Evolutionary conservation across 1,284 basidiomycete genomes (phyloP).

Genomic region (Tilletia caries): DNA sequence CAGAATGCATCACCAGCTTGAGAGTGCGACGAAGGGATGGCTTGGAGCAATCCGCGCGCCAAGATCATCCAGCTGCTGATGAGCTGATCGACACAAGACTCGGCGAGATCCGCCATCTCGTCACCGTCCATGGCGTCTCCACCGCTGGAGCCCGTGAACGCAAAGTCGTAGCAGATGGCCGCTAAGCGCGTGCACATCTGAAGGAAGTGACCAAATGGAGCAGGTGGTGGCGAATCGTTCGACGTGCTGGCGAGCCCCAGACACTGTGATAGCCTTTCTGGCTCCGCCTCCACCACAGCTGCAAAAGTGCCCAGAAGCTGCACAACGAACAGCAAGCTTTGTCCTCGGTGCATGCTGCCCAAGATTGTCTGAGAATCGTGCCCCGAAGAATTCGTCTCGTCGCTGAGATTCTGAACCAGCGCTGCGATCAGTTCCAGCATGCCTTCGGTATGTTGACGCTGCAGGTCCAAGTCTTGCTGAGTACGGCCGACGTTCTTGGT

Average conservation of each 20-base stretch:
- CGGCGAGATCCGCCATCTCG: slow-evolving; percentile 32
- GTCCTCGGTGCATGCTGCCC: not conserved
- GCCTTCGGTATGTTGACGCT: not conserved
- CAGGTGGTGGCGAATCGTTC: slow-evolving; percentile 15
- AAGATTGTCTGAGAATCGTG: not conserved
- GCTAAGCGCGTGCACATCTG: slow-evolving; percentile 28
- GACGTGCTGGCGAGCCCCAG: not conserved
- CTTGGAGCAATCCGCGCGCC: not conserved
- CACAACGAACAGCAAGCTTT: slow-evolving; percentile 23
- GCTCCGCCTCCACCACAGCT: slow-evolving; percentile 13
- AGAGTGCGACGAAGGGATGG: not conserved
- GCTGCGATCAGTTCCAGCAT: not conserved
- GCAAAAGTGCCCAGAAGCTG: slow-evolving; percentile 26
- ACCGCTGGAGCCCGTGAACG: slow-evolving; percentile 29
- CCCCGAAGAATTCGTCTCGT: not conserved
- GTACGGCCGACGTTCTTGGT: not conserved
- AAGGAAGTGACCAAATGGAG: slow-evolving; percentile 24
- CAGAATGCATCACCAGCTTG: not conserved
- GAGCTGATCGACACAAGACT: slow-evolving; percentile 30
- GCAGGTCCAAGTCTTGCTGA: not conserved
- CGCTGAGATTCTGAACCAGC: not conserved
- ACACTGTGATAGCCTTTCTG: not conserved
- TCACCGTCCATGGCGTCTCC: slow-evolving; percentile 29
- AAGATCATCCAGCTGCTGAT: slow-evolving; percentile 17
- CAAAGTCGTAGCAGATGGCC: slow-evolving; percentile 27